A percentile compares a stretch with the other conserved stretches of the same genome.
phyloP scores from a whole-genome alignment of 2,329 filamentous ascomycete genomes.

The Calonectria crousiana region DNA sequence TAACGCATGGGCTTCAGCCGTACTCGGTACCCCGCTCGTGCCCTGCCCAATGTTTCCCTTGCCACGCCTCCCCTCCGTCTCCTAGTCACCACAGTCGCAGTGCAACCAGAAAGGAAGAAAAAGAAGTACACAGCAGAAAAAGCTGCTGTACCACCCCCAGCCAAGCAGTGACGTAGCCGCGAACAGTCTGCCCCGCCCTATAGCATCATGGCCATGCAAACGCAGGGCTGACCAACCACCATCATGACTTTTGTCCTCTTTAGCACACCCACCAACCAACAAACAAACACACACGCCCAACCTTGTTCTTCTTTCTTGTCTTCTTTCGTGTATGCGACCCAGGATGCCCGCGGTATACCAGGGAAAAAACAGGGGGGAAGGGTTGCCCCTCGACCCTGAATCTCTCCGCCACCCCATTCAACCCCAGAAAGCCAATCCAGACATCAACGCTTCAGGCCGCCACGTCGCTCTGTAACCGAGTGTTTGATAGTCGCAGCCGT shows the following conservation, averaged over 20 bases:
- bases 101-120: background rate
- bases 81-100: background rate
- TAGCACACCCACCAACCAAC: background rate
- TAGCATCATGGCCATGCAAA: conserved; percentile 21
- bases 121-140: background rate
- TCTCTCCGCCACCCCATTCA: background rate
- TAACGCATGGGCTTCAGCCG: background rate
- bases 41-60: background rate
- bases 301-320: background rate
- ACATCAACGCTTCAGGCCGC: background rate
- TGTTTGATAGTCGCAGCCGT: background rate
- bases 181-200: conserved; percentile 7
- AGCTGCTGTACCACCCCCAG: background rate
- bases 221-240: conserved; percentile 29
- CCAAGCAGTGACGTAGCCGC: conserved; percentile 27
- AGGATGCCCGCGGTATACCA: background rate
- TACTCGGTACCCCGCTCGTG: background rate
- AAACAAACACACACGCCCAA: background rate
- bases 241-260: background rate
- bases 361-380: background rate
- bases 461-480: background rate
- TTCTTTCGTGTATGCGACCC: background rate
- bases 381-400: conserved; percentile 3
- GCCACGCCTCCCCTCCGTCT: background rate
- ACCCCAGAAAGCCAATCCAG: background rate